These are phyloP conservation scores for Byssothecium circinans DNA, from an alignment of 2,329 filamentous ascomycete species.

Conservation along the genomic window DNA sequence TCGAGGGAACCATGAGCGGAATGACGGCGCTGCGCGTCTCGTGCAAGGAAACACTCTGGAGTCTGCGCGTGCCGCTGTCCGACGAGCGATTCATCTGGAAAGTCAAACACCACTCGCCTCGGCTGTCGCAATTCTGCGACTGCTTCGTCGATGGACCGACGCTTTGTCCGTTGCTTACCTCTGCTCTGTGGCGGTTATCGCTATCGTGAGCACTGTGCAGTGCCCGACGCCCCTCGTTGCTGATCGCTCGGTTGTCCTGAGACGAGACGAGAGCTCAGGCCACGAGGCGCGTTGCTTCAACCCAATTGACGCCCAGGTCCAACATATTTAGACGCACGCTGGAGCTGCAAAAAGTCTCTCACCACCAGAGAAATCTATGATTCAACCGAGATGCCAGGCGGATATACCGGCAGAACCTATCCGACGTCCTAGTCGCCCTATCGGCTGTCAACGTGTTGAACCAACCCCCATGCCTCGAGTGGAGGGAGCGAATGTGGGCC, in stretches of 20 bases:
- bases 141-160: neutral
- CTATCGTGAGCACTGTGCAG: constrained; percentile 23
- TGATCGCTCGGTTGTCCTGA: constrained; percentile 32
- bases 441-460: constrained; percentile 22
- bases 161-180: constrained; percentile 14
- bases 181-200: constrained; percentile 15
- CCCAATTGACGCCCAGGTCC: constrained; percentile 16
- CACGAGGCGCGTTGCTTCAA: constrained; percentile 31
- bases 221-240: constrained; percentile 31
- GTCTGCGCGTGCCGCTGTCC: neutral
- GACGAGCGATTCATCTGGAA: neutral
- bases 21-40: constrained; percentile 1
- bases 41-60: constrained; percentile 1
- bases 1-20: too few species aligned
- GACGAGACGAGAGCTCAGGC: constrained; percentile 33
- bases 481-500: too few species aligned
- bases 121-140: too few species aligned
- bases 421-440: constrained; percentile 33
- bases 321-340: neutral
- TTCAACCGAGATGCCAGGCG: constrained; percentile 13
- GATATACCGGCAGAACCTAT: constrained; percentile 10
- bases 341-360: too few species aligned
- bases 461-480: too few species aligned
- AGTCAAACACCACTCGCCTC: neutral
- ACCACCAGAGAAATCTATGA: neutral